Conservation (phyloP, 441 rosid genomes). For the Gossypium gossypioides region DNA sequence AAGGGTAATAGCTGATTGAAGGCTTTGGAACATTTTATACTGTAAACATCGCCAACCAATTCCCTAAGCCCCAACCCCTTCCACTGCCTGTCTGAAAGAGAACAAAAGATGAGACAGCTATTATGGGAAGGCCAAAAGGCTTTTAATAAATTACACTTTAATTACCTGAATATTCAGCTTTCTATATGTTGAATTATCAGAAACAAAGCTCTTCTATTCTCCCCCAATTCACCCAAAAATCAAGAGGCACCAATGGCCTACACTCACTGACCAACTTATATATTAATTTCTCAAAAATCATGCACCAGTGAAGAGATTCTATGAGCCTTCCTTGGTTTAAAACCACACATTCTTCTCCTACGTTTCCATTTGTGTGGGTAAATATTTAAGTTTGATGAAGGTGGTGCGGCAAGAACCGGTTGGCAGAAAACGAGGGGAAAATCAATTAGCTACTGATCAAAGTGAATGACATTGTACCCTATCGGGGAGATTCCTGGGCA, state of each 20-base stretch:
- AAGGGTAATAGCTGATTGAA: not conserved
- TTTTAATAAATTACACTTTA: slow-evolving; percentile 9
- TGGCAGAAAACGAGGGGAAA: slow-evolving; percentile 16
- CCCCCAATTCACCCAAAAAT: slow-evolving; percentile 19
- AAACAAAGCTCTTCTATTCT: slow-evolving; percentile 5
- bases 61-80: not conserved
- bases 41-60: not conserved
- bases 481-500: slow-evolving; percentile 71
- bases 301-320: not conserved
- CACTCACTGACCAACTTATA: slow-evolving; percentile 22
- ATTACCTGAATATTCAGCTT: slow-evolving; percentile 15
- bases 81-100: not conserved
- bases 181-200: slow-evolving; percentile 12
- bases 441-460: slow-evolving; percentile 41
- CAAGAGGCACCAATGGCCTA: slow-evolving; percentile 12
- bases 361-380: slow-evolving; percentile 14
- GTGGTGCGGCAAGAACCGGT: slow-evolving; percentile 19
- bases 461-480: slow-evolving; percentile 76
- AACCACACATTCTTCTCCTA: slow-evolving; percentile 19
- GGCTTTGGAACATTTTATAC: not conserved
- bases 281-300: not conserved
- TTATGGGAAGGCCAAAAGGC: slow-evolving; percentile 4
- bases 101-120: not conserved
- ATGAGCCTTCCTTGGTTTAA: not conserved
- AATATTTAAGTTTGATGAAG: slow-evolving; percentile 9